Conservation (phyloP, 169 alveolate species). For the Plasmodium yoelii region DNA sequence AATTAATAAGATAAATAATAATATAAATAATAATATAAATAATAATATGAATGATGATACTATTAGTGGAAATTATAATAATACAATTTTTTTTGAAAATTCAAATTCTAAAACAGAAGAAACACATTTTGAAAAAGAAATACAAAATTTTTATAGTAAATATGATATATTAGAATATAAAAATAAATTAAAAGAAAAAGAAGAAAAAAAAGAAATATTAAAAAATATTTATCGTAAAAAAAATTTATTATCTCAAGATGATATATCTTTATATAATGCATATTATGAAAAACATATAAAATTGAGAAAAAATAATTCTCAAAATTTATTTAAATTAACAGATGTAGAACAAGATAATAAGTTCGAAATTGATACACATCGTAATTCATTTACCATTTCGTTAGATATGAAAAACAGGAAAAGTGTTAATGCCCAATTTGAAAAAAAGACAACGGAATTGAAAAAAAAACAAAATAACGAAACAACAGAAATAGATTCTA, state of each 20-base stretch:
- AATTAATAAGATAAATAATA: neutral
- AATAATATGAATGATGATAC: neutral
- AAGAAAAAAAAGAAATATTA: constrained; percentile 41
- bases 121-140: constrained; percentile 20
- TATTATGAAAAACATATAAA: constrained; percentile 58
- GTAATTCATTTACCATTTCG: constrained; percentile 11
- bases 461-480: neutral
- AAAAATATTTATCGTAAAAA: constrained; percentile 52
- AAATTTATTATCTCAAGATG: constrained; percentile 35
- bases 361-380: neutral
- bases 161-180: constrained; percentile 17
- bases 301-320: neutral
- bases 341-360: too few species aligned
- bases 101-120: neutral
- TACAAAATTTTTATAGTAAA: constrained; percentile 39
- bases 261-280: constrained; percentile 31
- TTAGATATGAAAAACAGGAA: constrained; percentile 16
- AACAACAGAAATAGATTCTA: neutral
- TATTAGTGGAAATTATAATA: neutral
- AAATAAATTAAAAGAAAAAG: constrained; percentile 23
- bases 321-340: too few species aligned
- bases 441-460: neutral
- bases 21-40: neutral
- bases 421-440: too few species aligned
- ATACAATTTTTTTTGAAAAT: neutral